Base-by-base conservation (phyloP, 2,329 filamentous ascomycete genomes). In the Iodosphaeria phyllophila region DNA sequence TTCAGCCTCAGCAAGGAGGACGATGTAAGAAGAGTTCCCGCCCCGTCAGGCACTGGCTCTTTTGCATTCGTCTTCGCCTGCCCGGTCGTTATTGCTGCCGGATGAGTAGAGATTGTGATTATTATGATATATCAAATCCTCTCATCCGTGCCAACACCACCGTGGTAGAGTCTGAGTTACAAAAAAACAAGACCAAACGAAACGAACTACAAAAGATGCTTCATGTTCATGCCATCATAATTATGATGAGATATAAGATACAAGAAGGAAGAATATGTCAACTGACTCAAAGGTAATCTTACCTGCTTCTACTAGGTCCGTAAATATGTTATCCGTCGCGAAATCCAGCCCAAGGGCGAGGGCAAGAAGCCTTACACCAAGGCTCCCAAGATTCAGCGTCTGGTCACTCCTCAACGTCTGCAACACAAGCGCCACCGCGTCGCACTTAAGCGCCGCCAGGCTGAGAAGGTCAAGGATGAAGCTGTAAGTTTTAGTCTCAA, bases 1-100 rank as follows among this genome's bases (percentile, higher is more conserved):
- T 98, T 95, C 69, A 75, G 82, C 67, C 79, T 98, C 73, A 86
- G 76, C 79, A 95, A 95, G 84, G 84, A 95, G 76, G 89, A 98
- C 71, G 89, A 98, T 79, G 86, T 95, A 78, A 73, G 27, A 26
- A 18, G 20, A 11, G 79, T 83, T 56, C 50, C 56, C 50, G 42
- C 33, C 52, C 59, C 51, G 52, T 59, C n/a, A n/a, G n/a, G n/a
- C n/a, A n/a, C n/a, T n/a, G n/a, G n/a, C n/a, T n/a, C n/a, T n/a
- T n/a, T n/a, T n/a, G n/a, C n/a, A n/a, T n/a, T n/a, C 58, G 59
- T 74, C 69, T 68, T 77, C 67, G 64, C 76, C 74, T 80, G 62
- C 66, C 65, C 65, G 47, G 51, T 51, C 44, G 37, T 54, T 58
- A 37, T 54, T 49, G 36, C 41, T 41, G 42, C 40, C 37, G 43